These are phyloP conservation scores for Extremus antarcticus DNA, from an alignment of 495 filamentous ascomycete species.

Conservation along the genomic window DNA sequence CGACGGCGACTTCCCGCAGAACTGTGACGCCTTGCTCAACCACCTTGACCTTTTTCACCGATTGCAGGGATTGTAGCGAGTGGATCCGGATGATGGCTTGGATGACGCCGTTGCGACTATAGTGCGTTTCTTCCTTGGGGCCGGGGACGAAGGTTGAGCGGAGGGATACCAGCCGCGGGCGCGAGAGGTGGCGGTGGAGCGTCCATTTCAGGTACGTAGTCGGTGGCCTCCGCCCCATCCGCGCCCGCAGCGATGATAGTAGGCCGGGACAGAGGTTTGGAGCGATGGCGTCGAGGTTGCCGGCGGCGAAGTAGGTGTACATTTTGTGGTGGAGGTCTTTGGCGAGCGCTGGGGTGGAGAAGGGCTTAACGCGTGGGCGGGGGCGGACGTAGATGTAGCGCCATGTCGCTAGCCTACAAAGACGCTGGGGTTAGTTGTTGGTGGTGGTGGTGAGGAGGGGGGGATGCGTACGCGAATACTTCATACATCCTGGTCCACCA, in stretches of 20 bases:
- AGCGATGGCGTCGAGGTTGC: slow-evolving; percentile 46
- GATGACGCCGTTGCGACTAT: slow-evolving; percentile 41
- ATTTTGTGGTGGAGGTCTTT: slow-evolving; percentile 54
- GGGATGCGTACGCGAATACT: slow-evolving; percentile 1
- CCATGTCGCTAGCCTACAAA: neutral
- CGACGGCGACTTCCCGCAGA: slow-evolving; percentile 9
- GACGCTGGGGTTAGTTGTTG: neutral
- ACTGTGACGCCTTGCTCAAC: neutral
- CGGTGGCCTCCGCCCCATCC: slow-evolving; percentile 45
- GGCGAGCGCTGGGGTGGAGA: slow-evolving; percentile 39
- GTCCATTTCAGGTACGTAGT: slow-evolving; percentile 51
- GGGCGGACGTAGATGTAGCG: slow-evolving; percentile 25
- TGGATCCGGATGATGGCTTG: slow-evolving; percentile 66
- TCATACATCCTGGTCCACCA: slow-evolving; percentile 8
- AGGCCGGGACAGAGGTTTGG: slow-evolving; percentile 53
- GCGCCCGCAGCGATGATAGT: slow-evolving; percentile 39
- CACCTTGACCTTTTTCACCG: neutral
- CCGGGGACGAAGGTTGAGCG: slow-evolving; percentile 40
- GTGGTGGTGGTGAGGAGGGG: neutral
- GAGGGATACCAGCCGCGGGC: slow-evolving; percentile 52
- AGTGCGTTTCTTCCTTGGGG: slow-evolving; percentile 29
- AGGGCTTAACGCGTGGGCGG: slow-evolving; percentile 33
- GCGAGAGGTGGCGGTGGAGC: slow-evolving; percentile 49
- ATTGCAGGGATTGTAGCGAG: slow-evolving; percentile 46
- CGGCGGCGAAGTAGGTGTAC: slow-evolving; percentile 63